phyloP scores from a whole-genome alignment of 805 yeast genomes.

The Monosporozyma servazzii region DNA sequence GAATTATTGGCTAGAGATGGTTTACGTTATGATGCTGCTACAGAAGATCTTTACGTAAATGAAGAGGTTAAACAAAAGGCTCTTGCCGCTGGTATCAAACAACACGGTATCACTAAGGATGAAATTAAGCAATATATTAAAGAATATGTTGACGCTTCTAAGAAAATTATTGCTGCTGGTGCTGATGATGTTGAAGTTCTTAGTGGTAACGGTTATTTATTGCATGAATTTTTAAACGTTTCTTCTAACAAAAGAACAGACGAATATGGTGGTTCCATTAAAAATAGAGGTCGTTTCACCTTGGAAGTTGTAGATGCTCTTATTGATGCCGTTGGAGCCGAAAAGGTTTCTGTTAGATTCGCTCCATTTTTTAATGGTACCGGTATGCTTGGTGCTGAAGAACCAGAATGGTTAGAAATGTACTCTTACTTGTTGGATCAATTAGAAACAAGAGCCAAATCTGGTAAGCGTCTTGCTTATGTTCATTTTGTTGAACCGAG shows the following conservation, averaged over 20 bases:
- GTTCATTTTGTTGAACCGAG: conserved; percentile 40
- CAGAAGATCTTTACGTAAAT: too few relatives aligned
- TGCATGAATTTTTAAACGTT: conserved; percentile 30
- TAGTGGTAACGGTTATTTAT: too few relatives aligned
- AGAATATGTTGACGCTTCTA: too few relatives aligned
- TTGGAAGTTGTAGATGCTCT: conserved; percentile 45
- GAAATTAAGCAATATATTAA: too few relatives aligned
- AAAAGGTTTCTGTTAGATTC: conserved; percentile 39
- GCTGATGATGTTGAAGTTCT: too few relatives aligned
- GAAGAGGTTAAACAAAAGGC: too few relatives aligned
- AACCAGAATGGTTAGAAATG: conserved; percentile 31
- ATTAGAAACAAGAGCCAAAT: conserved; percentile 32
- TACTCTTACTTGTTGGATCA: conserved; percentile 35
- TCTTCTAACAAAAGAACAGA: conserved; percentile 39
- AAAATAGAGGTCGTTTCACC: conserved; percentile 38
- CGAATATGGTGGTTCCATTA: conserved; percentile 47
- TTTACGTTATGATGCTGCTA: too few relatives aligned
- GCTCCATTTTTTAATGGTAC: conserved; percentile 37
- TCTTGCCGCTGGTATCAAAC: too few relatives aligned
- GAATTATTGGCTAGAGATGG: too few relatives aligned
- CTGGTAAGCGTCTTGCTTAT: conserved; percentile 34
- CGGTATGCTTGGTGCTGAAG: conserved; percentile 30
- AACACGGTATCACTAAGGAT: too few relatives aligned
- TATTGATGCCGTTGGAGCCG: conserved; percentile 44
- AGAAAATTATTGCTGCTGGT: too few relatives aligned